Base-by-base conservation (phyloP, 2,329 filamentous ascomycete genomes). In the Leptographium lundbergii region DNA sequence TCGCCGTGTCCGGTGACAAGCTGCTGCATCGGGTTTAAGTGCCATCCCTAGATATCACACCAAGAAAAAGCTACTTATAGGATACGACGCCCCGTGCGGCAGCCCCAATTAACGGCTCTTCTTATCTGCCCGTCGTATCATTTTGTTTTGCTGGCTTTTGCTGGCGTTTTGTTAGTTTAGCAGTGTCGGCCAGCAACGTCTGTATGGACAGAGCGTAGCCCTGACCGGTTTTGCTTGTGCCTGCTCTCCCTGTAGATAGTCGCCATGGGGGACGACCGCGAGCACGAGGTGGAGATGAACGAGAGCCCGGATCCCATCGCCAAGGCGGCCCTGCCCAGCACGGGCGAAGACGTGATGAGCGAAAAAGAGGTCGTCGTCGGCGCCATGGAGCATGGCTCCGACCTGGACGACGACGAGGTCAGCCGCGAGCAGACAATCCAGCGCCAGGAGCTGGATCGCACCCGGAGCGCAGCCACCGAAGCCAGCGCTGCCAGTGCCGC, bases 391-490 rank as follows among this genome's bases (percentile, higher is more conserved):
- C 71, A 75, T 60, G 64, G 64, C 54, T 17, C 10, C 39, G 54
- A 39, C 39, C 13, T 29, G 24, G 56, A 55, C 32, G 39, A 6
- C 48, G 54, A 48, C 32, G 47, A 25, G 29, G 25, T n/a, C 14
- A 34, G n/a, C 27, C 32, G 29, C 25, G 32, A 54, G 22, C 22
- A 36, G 34, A 32, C 17, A 14, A 25, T 27, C n/a, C 60, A 54
- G 29, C 34, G 1, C 78, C 59, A 47, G 10, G 67, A 67, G 34
- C 59, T 80, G 57, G 69, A 70, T 58, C 73, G 70, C 52, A 76
- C 75, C 32, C 75, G 74, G 63, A 85, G 79, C 63, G 71, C 77
- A 67, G 80, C 77, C 34, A 84, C 81, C 51, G 77, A 76, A 24
- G 72, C 74, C 52, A 83, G 80, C 64, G 74, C 72, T 6, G 64